Evolutionary conservation across 768 basidiomycete species (phyloP), one percentile per base, ranked within the genome.

Genomic region (Albatrellus ellisii): DNA sequence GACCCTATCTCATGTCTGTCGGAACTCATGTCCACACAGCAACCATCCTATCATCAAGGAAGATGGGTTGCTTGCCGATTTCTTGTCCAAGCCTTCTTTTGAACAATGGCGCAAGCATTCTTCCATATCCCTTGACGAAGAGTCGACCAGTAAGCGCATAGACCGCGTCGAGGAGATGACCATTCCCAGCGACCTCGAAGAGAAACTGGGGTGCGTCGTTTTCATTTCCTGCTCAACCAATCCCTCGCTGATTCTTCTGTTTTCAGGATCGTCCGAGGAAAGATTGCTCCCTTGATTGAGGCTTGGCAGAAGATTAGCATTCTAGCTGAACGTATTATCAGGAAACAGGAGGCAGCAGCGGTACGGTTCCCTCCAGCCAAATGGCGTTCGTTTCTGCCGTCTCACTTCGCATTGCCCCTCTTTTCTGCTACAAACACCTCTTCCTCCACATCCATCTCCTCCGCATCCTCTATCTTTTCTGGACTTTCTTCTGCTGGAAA

Each of bases 31-130:
- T 33, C 32, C 9, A 9, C 2, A n/a, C 41, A 82, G 86, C 43
- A 95, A 95, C 51, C 95, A 99, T 52, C 95, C 94, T 0, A 69
- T 92, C 22, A 70, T 98, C 47, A 83, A 79, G 56, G 83, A 89
- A 11, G 91, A 97, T 47, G 88, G 81, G 7, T 63, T 92, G 6
- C 63, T 97, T 11, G 67, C 75, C 6, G 77, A 76, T 0, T 97
- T 97, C 62, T 63, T 97, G 10, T 75, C 77, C 3, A 88, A 90
- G 53, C 68, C 77, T 2, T 82, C 85, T 15, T 82, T 97, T 47
- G 87, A 97, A 54, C 62, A 66, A 33, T 95, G 90, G 90, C 71
- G 89, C 34, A 94, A 91, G 56, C 71, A 81, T 35, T 71, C 77
- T 1, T 52, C 70, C 0, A 68, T 94, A 8, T 78, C 80, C 3